Conservation (phyloP, 345 rosid species). For the Syzygium aromaticum region DNA sequence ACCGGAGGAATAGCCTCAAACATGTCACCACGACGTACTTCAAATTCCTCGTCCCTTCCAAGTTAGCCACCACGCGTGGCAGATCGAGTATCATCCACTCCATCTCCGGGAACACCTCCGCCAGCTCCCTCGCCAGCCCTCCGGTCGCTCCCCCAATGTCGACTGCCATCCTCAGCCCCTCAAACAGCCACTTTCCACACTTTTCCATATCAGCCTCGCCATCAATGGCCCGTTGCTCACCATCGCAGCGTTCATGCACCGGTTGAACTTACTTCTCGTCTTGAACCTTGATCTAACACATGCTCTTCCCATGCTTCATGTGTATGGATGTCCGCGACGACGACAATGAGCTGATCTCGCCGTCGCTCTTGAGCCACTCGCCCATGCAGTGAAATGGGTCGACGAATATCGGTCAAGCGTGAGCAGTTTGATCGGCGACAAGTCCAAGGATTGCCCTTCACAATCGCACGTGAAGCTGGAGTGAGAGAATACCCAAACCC, state of each 20-base stretch:
- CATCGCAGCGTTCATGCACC: conserved; percentile 16
- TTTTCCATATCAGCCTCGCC: conserved; percentile 3
- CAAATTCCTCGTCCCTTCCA: conserved; percentile 3
- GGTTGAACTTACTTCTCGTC: conserved; percentile 8
- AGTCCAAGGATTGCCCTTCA: conserved; percentile 16
- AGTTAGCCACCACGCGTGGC: conserved; percentile 19
- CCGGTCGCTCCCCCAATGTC: conserved; percentile 41
- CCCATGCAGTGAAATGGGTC: conserved; percentile 17
- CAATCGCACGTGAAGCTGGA: conserved; percentile 13
- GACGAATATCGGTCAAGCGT: conserved; percentile 6
- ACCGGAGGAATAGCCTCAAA: conserved; percentile 30
- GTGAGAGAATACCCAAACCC: conserved; percentile 17
- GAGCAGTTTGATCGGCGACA: conserved; percentile 9
- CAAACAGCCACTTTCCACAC: conserved; percentile 4
- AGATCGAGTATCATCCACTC: conserved; percentile 27
- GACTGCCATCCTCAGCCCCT: conserved; percentile 19
- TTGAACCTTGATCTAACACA: conserved; percentile 3
- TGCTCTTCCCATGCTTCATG: conserved; percentile 13
- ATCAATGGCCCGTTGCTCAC: conserved; percentile 18
- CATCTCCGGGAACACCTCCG: conserved; percentile 18
- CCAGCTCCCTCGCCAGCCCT: conserved; percentile 14
- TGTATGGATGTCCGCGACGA: conserved; percentile 9
- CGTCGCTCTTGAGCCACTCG: conserved; percentile 18
- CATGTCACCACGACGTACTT: conserved; percentile 29
- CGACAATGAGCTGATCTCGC: background rate